These are phyloP conservation scores for Smittium mucronatum DNA, from an alignment of 371 early-diverging fungal species.

Conservation along the genomic window DNA sequence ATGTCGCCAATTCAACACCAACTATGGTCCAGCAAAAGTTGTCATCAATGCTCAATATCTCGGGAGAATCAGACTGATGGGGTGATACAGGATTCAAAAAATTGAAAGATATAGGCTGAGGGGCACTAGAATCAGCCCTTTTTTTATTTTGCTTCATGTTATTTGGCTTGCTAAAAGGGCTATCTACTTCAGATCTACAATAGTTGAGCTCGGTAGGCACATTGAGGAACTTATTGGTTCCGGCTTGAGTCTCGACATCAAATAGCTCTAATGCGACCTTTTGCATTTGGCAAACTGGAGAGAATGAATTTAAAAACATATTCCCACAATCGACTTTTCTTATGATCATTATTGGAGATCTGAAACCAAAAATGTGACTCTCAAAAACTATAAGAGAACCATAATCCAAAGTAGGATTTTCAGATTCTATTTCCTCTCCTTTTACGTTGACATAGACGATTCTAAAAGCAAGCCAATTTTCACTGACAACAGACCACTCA, in stretches of 20 bases:
- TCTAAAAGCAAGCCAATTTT: constrained; percentile 62
- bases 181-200: background rate
- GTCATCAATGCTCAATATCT: constrained; percentile 43
- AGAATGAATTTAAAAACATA: constrained; percentile 46
- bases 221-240: background rate
- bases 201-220: background rate
- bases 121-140: background rate
- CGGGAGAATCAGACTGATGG: background rate
- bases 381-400: constrained; percentile 56
- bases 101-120: background rate
- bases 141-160: background rate
- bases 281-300: constrained; percentile 75
- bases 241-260: constrained; percentile 18
- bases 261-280: constrained; percentile 60
- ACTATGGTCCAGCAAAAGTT: constrained; percentile 76
- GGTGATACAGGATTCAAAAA: background rate
- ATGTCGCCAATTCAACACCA: constrained; percentile 42
- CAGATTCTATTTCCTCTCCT: background rate
- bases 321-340: constrained; percentile 67
- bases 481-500: constrained; percentile 53
- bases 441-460: constrained; percentile 29
- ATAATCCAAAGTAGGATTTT: constrained; percentile 44
- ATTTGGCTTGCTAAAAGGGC: background rate
- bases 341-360: constrained; percentile 55
- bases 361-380: constrained; percentile 46